phyloP scores from a whole-genome alignment of 805 yeast species.

The Sugiyamaella smithiae region DNA sequence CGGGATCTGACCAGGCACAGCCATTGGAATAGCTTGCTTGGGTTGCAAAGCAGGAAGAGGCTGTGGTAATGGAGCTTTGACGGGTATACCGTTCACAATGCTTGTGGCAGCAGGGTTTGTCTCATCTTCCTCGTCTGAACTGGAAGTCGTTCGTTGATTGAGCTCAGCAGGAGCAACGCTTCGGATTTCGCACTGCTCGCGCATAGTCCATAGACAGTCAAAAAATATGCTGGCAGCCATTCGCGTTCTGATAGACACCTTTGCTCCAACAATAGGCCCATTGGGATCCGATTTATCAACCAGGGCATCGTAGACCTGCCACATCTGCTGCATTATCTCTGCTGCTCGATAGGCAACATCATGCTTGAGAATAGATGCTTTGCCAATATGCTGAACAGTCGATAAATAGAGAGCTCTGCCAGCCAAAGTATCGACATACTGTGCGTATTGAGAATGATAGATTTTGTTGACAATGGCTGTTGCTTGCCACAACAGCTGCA shows the following conservation, averaged over 20 bases:
- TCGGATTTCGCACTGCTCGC: constrained; percentile 71
- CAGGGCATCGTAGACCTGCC: constrained; percentile 78
- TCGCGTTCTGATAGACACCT: constrained; percentile 60
- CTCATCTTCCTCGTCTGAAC: constrained; percentile 15
- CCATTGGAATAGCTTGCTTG: background rate
- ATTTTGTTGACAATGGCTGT: constrained; percentile 79
- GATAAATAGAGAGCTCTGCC: constrained; percentile 57
- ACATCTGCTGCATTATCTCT: constrained; percentile 90
- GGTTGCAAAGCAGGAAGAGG: background rate
- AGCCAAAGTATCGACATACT: constrained; percentile 61
- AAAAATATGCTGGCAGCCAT: constrained; percentile 92
- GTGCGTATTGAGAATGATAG: constrained; percentile 68
- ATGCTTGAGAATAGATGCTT: constrained; percentile 83
- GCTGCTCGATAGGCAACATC: constrained; percentile 91
- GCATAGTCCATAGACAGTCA: constrained; percentile 79
- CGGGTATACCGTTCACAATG: constrained; percentile 2
- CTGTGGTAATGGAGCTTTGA: background rate
- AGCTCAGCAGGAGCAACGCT: constrained; percentile 37
- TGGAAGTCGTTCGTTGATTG: constrained; percentile 21
- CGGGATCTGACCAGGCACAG: background rate
- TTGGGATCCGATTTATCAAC: constrained; percentile 44
- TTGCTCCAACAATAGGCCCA: constrained; percentile 26
- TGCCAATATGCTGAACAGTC: constrained; percentile 49
- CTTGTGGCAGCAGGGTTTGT: background rate
- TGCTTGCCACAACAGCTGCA: constrained; percentile 87